phyloP scores from a whole-genome alignment of 2,329 filamentous ascomycete species.

The Pseudogymnoascus sp. region DNA sequence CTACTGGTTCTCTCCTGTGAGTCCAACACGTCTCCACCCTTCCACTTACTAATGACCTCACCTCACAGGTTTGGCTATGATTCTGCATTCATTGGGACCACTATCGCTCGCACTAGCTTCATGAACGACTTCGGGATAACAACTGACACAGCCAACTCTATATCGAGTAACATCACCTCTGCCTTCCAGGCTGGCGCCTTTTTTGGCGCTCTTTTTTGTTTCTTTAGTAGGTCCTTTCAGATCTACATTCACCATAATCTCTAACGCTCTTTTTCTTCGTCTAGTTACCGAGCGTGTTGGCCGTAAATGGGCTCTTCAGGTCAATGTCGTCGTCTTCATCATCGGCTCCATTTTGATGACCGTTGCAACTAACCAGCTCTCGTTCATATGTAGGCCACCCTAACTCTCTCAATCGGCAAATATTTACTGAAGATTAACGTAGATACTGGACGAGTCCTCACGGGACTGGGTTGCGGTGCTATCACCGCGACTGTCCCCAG shows the following conservation, averaged over 20 bases:
- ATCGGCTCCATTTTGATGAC: conserved; percentile 38
- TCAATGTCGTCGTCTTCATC: conserved; percentile 37
- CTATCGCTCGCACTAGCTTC: conserved; percentile 42
- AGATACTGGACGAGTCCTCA: conserved; percentile 30
- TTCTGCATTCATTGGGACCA: conserved; percentile 51
- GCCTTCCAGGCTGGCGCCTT: conserved; percentile 43
- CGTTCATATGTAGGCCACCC: conserved; percentile 37
- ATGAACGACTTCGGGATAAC: conserved; percentile 36
- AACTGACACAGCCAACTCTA: conserved; percentile 29
- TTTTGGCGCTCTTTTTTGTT: conserved; percentile 43
- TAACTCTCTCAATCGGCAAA: neutral
- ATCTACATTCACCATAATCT: neutral
- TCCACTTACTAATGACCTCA: neutral
- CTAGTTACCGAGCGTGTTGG: conserved; percentile 40
- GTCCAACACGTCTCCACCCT: neutral
- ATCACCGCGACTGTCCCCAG: conserved; percentile 28
- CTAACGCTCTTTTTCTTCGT: neutral
- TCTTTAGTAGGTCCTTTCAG: conserved; percentile 25
- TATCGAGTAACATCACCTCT: conserved; percentile 32
- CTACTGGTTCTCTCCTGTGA: neutral
- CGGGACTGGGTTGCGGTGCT: conserved; percentile 27
- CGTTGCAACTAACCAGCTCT: conserved; percentile 33
- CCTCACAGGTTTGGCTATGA: conserved; percentile 27
- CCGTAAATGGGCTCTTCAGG: conserved; percentile 41
- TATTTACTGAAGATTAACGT: neutral